Base-by-base conservation (phyloP, 2,329 filamentous ascomycete species). In the Exophiala dermatitidis region DNA sequence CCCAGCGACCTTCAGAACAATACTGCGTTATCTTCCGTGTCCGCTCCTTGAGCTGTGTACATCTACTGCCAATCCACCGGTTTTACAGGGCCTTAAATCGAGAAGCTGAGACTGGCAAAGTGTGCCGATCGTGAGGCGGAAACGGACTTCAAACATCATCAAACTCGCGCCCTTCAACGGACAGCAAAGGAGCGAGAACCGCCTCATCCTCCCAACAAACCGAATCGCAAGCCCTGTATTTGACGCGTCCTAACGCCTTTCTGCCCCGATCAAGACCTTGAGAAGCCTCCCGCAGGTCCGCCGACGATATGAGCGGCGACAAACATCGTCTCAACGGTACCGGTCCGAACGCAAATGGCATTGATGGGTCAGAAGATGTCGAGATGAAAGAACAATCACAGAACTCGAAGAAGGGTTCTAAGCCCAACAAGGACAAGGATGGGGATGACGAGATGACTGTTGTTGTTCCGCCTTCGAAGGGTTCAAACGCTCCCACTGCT, bases 381-480 rank as follows among this genome's bases (percentile, higher is more conserved):
- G 83, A 87, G 66, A 85, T 85, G 81, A 84, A 80, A 68, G 82
- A 85, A 67, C 78, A 80, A 70, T 72, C 71, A 66, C 69, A 73
- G 64, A 77, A 78, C 68, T 68, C 72, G 74, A 66, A 72, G 67
- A 71, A 70, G 64, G 69, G 67, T 65, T 66, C 77, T 64, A 86
- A 86, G 74, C 72, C 68, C 63, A 71, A 74, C 65, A 85, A 83
- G 72, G 79, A 78, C 64, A 85, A 84, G 74, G 83, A 89, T 66
- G 83, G 79, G 65, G 85, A 87, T 63, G 83, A 75, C 64, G 85
- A 88, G 74, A 89, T 89, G 84, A 89, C 85, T 47, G 85, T 89
- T 60, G 85, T 90, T 64, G 84, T 89, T 42, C 85, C 86, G 50
- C 84, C 84, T 53, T 80, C 83, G 60, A 88, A 88, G 75, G 74